Evolutionary conservation across 805 yeast genomes (phyloP).

Genomic region (Saturnispora gosingensis): DNA sequence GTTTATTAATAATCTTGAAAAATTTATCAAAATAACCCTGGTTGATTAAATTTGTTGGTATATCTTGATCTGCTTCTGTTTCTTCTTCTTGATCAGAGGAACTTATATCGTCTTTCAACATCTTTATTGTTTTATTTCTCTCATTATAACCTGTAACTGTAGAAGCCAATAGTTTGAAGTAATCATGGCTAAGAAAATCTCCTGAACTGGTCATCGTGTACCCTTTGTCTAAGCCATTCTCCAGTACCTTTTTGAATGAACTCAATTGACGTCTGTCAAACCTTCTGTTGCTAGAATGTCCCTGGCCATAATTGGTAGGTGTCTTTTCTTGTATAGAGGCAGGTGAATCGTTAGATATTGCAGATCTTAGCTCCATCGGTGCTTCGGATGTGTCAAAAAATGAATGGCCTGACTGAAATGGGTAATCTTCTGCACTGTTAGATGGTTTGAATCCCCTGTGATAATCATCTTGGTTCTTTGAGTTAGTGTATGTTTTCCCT

Average conservation of each 20-base stretch:
- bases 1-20: slow-evolving; percentile 47
- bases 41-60: slow-evolving; percentile 45
- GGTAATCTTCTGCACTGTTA: not conserved
- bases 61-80: not conserved
- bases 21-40: slow-evolving; percentile 76
- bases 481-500: not conserved
- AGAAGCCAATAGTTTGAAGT: slow-evolving; percentile 21
- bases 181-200: slow-evolving; percentile 21
- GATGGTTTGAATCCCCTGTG: not conserved
- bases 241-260: not conserved
- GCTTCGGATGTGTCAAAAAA: not conserved
- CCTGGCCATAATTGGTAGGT: not conserved
- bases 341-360: not conserved
- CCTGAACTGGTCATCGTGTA: slow-evolving; percentile 10
- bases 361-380: not conserved
- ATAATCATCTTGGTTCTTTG: not conserved
- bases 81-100: not conserved
- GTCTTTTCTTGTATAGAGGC: not conserved
- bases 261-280: not conserved
- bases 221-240: not conserved
- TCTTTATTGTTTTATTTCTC: slow-evolving; percentile 4
- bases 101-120: not conserved
- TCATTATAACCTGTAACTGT: slow-evolving; percentile 1
- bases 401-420: not conserved
- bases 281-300: not conserved